These are phyloP conservation scores for Claviceps sp. DNA, from an alignment of 2,329 filamentous ascomycete genomes.

Conservation along the genomic window DNA sequence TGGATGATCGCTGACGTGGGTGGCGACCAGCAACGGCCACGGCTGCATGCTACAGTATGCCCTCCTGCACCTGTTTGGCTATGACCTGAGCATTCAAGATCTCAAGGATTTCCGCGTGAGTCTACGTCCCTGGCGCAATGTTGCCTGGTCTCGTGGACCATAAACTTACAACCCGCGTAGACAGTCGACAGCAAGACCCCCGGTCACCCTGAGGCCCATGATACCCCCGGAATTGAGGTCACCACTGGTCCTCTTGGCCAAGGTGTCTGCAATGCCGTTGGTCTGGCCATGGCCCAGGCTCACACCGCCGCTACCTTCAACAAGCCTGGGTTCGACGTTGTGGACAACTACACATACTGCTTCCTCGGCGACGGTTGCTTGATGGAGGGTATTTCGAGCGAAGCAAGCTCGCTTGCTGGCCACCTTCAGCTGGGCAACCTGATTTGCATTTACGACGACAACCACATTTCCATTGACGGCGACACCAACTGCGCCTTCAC, in stretches of 20 bases:
- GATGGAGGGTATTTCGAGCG: slow-evolving; percentile 93
- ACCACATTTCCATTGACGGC: slow-evolving; percentile 91
- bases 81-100: slow-evolving; percentile 74
- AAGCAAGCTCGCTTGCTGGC: slow-evolving; percentile 84
- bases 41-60: slow-evolving; percentile 99
- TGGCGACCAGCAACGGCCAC: slow-evolving; percentile 69
- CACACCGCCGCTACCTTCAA: slow-evolving; percentile 89
- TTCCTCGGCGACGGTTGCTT: slow-evolving; percentile 98
- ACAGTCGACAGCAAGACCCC: slow-evolving; percentile 63
- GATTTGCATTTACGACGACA: slow-evolving; percentile 95
- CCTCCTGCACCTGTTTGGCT: slow-evolving; percentile 92
- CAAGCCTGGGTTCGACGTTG: slow-evolving; percentile 81
- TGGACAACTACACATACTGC: slow-evolving; percentile 93
- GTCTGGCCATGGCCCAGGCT: slow-evolving; percentile 91
- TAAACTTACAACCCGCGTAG: slow-evolving; percentile 16
- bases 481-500: slow-evolving; percentile 95
- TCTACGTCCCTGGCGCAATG: slow-evolving; percentile 11
- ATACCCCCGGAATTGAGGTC: slow-evolving; percentile 93
- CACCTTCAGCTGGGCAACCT: slow-evolving; percentile 97
- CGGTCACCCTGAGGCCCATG: slow-evolving; percentile 91
- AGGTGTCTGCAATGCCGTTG: slow-evolving; percentile 93
- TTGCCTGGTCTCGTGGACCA: neutral
- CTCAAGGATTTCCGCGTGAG: slow-evolving; percentile 92
- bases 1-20: slow-evolving; percentile 1
- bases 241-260: slow-evolving; percentile 96